phyloP scores from a whole-genome alignment of 2,329 filamentous ascomycete genomes.

The Ophiocordyceps unilateralis region DNA sequence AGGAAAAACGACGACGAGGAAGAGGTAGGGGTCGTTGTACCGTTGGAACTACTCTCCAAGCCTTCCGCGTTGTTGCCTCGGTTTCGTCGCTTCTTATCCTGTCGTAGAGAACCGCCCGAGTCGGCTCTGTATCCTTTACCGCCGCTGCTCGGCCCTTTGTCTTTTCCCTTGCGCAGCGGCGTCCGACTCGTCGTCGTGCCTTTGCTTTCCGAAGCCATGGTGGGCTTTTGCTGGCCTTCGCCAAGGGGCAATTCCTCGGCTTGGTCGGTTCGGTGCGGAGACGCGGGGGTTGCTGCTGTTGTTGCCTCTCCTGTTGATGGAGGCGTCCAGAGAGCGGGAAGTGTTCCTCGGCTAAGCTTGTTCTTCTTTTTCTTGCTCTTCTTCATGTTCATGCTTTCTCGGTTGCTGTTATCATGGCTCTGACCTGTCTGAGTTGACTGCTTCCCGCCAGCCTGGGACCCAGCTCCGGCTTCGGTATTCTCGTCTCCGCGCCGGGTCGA shows the following conservation, averaged over 20 bases:
- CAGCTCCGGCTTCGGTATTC: neutral
- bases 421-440: neutral
- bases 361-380: neutral
- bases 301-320: neutral
- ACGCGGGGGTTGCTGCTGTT: neutral
- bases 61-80: neutral
- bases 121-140: slow-evolving; percentile 8
- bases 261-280: neutral
- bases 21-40: slow-evolving; percentile 2
- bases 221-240: too few species aligned
- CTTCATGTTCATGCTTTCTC: neutral
- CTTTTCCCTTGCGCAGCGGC: neutral
- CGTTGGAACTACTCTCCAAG: neutral
- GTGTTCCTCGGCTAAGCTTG: neutral
- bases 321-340: neutral
- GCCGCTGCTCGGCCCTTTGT: neutral
- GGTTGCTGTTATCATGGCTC: neutral
- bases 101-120: slow-evolving; percentile 16
- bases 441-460: neutral
- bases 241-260: too few species aligned
- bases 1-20: neutral
- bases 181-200: neutral
- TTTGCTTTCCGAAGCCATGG: too few species aligned
- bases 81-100: slow-evolving; percentile 13
- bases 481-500: neutral